Conservation (phyloP, 2,329 filamentous ascomycete genomes). For the Periconia sp. region DNA sequence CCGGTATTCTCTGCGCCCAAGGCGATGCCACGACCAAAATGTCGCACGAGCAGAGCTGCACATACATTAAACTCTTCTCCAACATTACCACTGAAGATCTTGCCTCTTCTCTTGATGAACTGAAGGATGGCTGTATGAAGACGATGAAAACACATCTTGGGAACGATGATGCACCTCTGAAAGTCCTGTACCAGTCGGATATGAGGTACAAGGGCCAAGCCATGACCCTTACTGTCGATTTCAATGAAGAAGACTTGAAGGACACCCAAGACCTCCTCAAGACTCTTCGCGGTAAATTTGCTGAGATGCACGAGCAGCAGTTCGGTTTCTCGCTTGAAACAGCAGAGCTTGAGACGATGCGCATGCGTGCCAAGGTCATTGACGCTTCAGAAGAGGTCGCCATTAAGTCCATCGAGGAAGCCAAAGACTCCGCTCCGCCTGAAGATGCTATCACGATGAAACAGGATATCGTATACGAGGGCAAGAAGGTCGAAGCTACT, state of each 20-base stretch:
- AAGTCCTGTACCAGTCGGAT: conserved; percentile 51
- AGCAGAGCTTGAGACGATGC: conserved; percentile 57
- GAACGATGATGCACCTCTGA: conserved; percentile 36
- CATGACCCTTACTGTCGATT: conserved; percentile 41
- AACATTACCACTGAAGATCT: conserved; percentile 45
- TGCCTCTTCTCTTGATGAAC: conserved; percentile 33
- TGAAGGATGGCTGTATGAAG: conserved; percentile 47
- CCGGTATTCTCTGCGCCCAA: conserved; percentile 58
- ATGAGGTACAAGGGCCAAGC: conserved; percentile 57
- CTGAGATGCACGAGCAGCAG: conserved; percentile 51
- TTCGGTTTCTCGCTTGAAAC: conserved; percentile 53
- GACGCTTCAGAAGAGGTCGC: conserved; percentile 52
- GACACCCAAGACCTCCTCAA: conserved; percentile 36
- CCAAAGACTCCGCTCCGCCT: conserved; percentile 33
- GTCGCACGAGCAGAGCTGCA: conserved; percentile 54
- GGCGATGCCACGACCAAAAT: conserved; percentile 59
- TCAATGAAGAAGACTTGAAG: conserved; percentile 45
- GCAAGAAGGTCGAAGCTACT: conserved; percentile 48
- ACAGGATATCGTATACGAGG: conserved; percentile 50
- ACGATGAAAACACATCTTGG: conserved; percentile 48
- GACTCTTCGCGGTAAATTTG: conserved; percentile 49
- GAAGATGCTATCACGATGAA: conserved; percentile 46
- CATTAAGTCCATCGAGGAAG: conserved; percentile 43
- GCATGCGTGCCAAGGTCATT: conserved; percentile 52
- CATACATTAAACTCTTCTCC: conserved; percentile 53